Percentiles rank a stretch among this genome's conserved stretches.
phyloP scores from a whole-genome alignment of 768 basidiomycete genomes.

The Chalciporus chontae region DNA sequence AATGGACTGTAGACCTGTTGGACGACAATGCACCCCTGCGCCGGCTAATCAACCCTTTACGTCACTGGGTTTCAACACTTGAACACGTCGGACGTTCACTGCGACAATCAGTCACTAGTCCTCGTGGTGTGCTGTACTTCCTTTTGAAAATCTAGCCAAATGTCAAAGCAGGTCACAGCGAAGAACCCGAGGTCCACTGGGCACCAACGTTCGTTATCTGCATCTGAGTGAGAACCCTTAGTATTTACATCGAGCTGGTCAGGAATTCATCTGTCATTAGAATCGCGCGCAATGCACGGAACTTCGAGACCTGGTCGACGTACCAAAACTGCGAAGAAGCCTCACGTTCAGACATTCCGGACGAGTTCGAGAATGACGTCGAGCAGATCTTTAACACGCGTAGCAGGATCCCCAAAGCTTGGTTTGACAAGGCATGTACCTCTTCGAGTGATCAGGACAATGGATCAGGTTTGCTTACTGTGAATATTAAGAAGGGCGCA shows the following conservation, averaged over 20 bases:
- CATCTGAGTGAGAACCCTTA: slow-evolving; percentile 39
- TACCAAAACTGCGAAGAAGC: slow-evolving; percentile 50
- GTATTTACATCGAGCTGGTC: not conserved
- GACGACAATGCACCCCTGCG: not conserved
- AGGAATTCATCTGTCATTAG: slow-evolving; percentile 24
- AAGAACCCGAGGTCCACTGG: slow-evolving; percentile 15
- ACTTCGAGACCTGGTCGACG: slow-evolving; percentile 51
- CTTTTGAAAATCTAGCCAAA: not conserved
- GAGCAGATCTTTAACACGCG: slow-evolving; percentile 37
- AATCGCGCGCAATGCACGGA: slow-evolving; percentile 45
- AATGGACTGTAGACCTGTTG: not conserved
- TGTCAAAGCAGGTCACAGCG: slow-evolving; percentile 17
- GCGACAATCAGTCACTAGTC: not conserved
- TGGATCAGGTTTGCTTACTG: not conserved
- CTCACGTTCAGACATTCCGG: slow-evolving; percentile 43
- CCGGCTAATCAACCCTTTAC: slow-evolving; percentile 10
- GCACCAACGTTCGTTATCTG: slow-evolving; percentile 38
- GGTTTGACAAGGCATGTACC: slow-evolving; percentile 40
- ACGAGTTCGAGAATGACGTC: slow-evolving; percentile 35
- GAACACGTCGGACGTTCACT: slow-evolving; percentile 7
- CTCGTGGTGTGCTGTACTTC: too few relatives aligned
- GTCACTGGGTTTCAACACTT: slow-evolving; percentile 7
- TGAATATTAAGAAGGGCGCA: slow-evolving; percentile 2
- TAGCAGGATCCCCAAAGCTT: slow-evolving; percentile 36
- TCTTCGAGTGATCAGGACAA: not conserved